Base-by-base conservation (phyloP, 202 grass and related monocot species). In the Panicum hallii region DNA sequence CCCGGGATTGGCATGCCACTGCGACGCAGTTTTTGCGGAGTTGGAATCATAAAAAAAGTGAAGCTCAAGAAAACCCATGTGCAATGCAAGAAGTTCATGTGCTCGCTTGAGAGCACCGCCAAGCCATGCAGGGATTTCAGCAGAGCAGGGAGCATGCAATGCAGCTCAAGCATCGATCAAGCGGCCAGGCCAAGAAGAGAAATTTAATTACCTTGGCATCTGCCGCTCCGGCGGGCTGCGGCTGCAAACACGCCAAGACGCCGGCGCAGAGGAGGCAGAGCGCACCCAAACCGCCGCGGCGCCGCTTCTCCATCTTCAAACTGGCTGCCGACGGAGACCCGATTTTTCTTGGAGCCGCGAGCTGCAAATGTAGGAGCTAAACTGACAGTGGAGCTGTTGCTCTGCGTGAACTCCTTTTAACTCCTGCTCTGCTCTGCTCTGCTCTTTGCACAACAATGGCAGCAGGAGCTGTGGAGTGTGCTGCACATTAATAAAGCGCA, bases 361-460 rank as follows among this genome's bases (percentile, higher is more conserved):
- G 36, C 3, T 38, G 36, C 36, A 38, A 38, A 38, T 4, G 36
- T 38, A 38, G 36, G 36, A 38, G 36, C 36, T 38, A 38, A 38
- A 38, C 36, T 4, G 36, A 38, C 36, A 38, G 36, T 38, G 36
- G 36, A 38, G 36, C 36, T 38, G 36, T 3, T 38, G 36, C 36
- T 10, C 8, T 45, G 43, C 46, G 30, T 64, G 62, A 9, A 36
- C 12, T 78, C 23, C 23, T 45, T 45, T 55, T 45, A 26, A 28
- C 3, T 10, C 8, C 13, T 79, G 62, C 2, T 64, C 60, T 49
- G 3, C 3, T 38, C 36, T 53, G 15, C 50, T 67, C 54, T 54
- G 47, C n/a, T n/a, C n/a, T n/a, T n/a, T 41, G 64, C 38, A 16
- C 19, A 7, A 20, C 49, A 70, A 81, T 81, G 79, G 63, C 62